Conservation (phyloP, 2,329 filamentous ascomycete genomes). For the Aspergillus transmontanensis region DNA sequence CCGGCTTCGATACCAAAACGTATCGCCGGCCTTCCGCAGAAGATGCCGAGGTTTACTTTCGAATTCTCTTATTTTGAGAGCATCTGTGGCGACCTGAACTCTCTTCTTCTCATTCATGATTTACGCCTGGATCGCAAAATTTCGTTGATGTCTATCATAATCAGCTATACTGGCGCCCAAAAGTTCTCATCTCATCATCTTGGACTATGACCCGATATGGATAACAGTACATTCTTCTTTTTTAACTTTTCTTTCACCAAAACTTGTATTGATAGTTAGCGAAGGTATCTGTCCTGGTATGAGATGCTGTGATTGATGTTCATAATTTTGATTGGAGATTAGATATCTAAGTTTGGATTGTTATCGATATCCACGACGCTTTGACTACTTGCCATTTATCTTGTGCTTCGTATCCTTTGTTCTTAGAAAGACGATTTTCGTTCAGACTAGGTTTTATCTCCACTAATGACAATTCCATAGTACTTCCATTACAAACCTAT, state of each 20-base stretch:
- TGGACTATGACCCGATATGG: background rate
- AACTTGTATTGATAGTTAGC: background rate
- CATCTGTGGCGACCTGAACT: background rate
- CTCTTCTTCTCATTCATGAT: background rate
- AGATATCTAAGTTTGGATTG: background rate
- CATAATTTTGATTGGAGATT: background rate
- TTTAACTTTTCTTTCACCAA: background rate
- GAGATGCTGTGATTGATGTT: background rate
- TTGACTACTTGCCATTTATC: background rate
- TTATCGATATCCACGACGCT: background rate
- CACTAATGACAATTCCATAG: background rate
- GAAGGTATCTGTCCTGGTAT: background rate
- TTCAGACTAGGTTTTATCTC: background rate
- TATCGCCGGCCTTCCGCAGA: background rate
- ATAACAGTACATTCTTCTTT: background rate
- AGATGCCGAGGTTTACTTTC: background rate
- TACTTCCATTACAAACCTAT: background rate
- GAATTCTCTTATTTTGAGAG: background rate
- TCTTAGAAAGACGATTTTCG: background rate
- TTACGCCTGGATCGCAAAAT: background rate
- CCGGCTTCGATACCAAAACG: background rate
- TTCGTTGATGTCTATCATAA: background rate
- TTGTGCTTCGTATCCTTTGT: background rate
- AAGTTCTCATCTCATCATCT: background rate
- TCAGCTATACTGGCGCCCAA: background rate